Base-by-base conservation (phyloP, 352 stramenopile genomes). In the Globisporangium middletonii region DNA sequence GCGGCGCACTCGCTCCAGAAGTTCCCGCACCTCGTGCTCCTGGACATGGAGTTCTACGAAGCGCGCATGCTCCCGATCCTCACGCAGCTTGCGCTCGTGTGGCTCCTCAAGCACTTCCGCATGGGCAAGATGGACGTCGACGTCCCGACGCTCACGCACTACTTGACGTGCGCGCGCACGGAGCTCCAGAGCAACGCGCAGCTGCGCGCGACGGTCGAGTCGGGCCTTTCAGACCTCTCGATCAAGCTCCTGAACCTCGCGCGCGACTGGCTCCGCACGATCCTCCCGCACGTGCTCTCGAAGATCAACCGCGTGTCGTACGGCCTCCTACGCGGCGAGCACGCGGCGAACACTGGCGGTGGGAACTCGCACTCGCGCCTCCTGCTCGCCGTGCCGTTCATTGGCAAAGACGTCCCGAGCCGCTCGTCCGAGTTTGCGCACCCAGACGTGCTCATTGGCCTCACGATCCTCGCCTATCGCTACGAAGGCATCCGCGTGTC, bases 271-370 rank as follows among this genome's bases (percentile, higher is more conserved):
- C 79, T 99, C 26, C 88, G 86, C 16, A 98, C 97, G 27, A 98
- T 99, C 61, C 71, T 99, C 37, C 97, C 97, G n/a, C 97, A 99
- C 60, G 86, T 98, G 2, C 71, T 99, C 28, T 97, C 94, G 26
- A 99, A 99, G 79, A 99, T 99, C 62, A 98, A 99, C 65, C 88
- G 98, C 58, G 98, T 99, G 16, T 97, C 85, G 11, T 99, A 99
- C 74, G 97, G 97, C 41, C 73, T 99, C 1, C 70, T 99, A 18
- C 71, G 87, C 71, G 67, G 73, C 59, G 77, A 89, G 47, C 73
- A 92, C 62, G 77, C 85, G 49, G 42, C 70, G 2, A 64, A 71
- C 2, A 55, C 16, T 27, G 19, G 80, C 77, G 70, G 64, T 62
- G 62, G 87, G 2, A 97, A 98, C 62, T 96, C 98, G 46, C 96